Percentiles rank a stretch among this genome's conserved stretches.
phyloP scores from a whole-genome alignment of 2,329 filamentous ascomycete species.

The Xylariaceae sp. region DNA sequence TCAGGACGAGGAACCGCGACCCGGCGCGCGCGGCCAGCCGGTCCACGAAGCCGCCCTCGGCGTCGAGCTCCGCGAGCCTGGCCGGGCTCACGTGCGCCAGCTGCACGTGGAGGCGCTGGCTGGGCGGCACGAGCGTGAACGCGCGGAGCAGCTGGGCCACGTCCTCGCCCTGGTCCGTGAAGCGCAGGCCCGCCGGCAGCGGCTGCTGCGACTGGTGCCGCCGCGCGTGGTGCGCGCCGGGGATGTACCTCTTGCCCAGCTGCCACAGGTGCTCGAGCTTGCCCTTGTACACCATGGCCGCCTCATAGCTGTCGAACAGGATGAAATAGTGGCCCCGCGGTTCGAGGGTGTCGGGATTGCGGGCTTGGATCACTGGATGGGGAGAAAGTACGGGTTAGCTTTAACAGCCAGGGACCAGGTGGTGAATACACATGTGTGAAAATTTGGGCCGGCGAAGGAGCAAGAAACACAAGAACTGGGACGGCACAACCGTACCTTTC shows the following conservation, averaged over 20 bases:
- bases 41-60: conserved; percentile 34
- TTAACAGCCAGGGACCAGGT: neutral
- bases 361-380: conserved; percentile 63
- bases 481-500: conserved; percentile 50
- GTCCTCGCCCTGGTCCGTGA: conserved; percentile 23
- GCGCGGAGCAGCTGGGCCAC: conserved; percentile 27
- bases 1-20: conserved; percentile 42
- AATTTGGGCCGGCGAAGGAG: too few relatives aligned
- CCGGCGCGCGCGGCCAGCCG: conserved; percentile 30
- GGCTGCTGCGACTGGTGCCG: conserved; percentile 20
- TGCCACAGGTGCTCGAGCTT: conserved; percentile 58
- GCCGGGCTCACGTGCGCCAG: conserved; percentile 9
- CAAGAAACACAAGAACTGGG: too few relatives aligned
- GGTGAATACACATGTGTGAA: neutral
- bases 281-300: conserved; percentile 66
- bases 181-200: conserved; percentile 29
- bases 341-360: conserved; percentile 67
- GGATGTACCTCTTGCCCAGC: conserved; percentile 50
- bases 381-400: neutral
- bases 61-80: conserved; percentile 23
- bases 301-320: conserved; percentile 65
- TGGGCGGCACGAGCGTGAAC: conserved; percentile 45
- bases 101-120: conserved; percentile 27
- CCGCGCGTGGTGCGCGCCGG: conserved; percentile 36
- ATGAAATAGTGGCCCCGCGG: conserved; percentile 71